Base-by-base conservation (phyloP, 345 rosid genomes). In the Acer saccharum region DNA sequence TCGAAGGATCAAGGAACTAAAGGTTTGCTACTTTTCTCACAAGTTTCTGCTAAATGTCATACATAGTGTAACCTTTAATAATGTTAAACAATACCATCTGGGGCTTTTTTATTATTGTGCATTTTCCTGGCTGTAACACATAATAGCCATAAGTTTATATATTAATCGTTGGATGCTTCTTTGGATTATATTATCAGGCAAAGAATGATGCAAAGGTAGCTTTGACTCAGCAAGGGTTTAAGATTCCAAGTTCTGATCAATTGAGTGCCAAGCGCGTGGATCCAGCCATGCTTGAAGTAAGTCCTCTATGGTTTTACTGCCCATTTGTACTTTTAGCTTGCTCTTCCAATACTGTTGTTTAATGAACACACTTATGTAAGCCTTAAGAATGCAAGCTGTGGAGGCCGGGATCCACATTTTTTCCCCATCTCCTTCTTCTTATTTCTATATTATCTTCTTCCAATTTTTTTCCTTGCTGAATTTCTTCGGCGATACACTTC, bases 261-360 rank as follows among this genome's bases (percentile, higher is more conserved):
- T 83, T 95, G 71, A 89, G 91, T 72, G 55, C 75, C 68, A 96
- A 90, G 86, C 94, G 92, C n/a, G 88, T 94, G 77, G 94, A 96
- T 86, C 98, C 98, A 71, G 78, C 93, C 55, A 86, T 82, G 78
- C 95, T 96, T 84, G 99, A 93, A 84, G 99, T 93, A 92, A 86
- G 94, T 68, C 44, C 44, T 79, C 75, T 44, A 12, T 71, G 61
- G 77, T 57, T 75, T 55, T 71, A 63, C 55, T 60, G 76, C 27
- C 32, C 61, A 60, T 35, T 60, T 70, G 54, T 25, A 35, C 16
- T 73, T 20, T 50, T 41, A 16, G 0, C 58, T 50, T 29, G 18
- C 17, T 48, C 48, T 50, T 65, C 25, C 72, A 16, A 25, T 9
- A 17, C 43, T 61, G 21, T 20, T 23, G 39, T 43, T 54, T 44